Base-by-base conservation (phyloP, 768 basidiomycete species). In the Daedaleopsis nitida region DNA sequence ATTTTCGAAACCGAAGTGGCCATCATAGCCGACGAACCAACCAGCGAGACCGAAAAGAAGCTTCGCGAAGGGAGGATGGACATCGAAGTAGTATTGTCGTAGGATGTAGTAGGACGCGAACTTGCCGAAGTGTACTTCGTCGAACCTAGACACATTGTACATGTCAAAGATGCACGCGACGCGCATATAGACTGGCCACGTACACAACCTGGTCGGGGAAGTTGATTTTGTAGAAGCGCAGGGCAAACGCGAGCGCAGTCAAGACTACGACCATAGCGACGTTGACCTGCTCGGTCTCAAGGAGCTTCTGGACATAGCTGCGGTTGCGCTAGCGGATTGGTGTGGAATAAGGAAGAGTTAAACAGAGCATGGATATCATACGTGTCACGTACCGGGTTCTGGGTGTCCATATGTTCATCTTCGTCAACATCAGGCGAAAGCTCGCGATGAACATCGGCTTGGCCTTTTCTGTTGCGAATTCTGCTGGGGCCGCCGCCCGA, bases 81-180 rank as follows among this genome's bases (percentile, higher is more conserved):
- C 96, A 73, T 99, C 97, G 80, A 99, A 99, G 77, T 98, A 98
- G 79, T 98, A 99, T 75, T 97, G 86, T 65, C 96, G 84, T 49
- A 78, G 78, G 71, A 98, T 87, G 75, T 99, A 99, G 76, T 94
- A 92, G 6, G 92, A 86, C 13, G 97, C 96, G 72, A 99, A 99
- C 75, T 98, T 97, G 63, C 96, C 96, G 72, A 98, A 98, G 72
- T 98, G 96, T 13, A 98, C 96, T 77, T 98, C 96, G 72, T 98
- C 96, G 71, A 98, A 98, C 51, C 94, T 96, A 67, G 38, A 16
- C 54, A 55, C 45, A 42, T 37, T 23, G 42, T 9, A n/a, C 17
- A 52, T 47, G 35, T 45, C 54, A 38, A 47, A 64, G 50, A 64
- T 17, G 39, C 58, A 55, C 54, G 42, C 38, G 60, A 38, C 52